Conservation (phyloP, 805 yeast species). For the Tetrapisispora phaffii region DNA sequence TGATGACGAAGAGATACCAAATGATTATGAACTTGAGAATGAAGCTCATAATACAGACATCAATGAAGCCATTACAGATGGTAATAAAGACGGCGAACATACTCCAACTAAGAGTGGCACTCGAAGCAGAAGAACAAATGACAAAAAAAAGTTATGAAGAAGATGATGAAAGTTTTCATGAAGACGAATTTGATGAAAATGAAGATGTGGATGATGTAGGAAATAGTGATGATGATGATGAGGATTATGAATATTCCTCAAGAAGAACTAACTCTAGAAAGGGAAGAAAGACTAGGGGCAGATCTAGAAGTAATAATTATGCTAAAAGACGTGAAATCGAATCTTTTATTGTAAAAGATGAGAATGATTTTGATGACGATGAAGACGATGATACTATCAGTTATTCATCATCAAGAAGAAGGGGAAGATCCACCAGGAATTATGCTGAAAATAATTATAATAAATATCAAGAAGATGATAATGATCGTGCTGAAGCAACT, state of each 20-base stretch:
- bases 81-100: slow-evolving; percentile 10
- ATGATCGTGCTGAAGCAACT: slow-evolving; percentile 12
- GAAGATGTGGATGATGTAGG: slow-evolving; percentile 33
- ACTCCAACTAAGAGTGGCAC: slow-evolving; percentile 5
- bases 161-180: slow-evolving; percentile 29
- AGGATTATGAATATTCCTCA: slow-evolving; percentile 8
- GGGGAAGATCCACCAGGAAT: slow-evolving; percentile 4
- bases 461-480: slow-evolving; percentile 4
- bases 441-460: neutral
- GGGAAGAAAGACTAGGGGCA: slow-evolving; percentile 7
- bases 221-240: slow-evolving; percentile 9
- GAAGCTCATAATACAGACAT: slow-evolving; percentile 4
- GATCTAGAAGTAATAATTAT: slow-evolving; percentile 7
- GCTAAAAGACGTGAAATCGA: slow-evolving; percentile 15
- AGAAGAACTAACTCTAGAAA: neutral
- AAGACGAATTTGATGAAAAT: slow-evolving; percentile 26
- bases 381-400: slow-evolving; percentile 11
- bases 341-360: slow-evolving; percentile 25
- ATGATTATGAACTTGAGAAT: slow-evolving; percentile 8
- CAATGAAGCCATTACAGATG: slow-evolving; percentile 8
- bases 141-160: slow-evolving; percentile 5
- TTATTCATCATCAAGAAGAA: neutral
- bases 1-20: slow-evolving; percentile 6
- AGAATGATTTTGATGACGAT: slow-evolving; percentile 18
- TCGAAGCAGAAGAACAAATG: slow-evolving; percentile 7